Base-by-base conservation (phyloP, 345 rosid genomes). In the Ceriops decandra region DNA sequence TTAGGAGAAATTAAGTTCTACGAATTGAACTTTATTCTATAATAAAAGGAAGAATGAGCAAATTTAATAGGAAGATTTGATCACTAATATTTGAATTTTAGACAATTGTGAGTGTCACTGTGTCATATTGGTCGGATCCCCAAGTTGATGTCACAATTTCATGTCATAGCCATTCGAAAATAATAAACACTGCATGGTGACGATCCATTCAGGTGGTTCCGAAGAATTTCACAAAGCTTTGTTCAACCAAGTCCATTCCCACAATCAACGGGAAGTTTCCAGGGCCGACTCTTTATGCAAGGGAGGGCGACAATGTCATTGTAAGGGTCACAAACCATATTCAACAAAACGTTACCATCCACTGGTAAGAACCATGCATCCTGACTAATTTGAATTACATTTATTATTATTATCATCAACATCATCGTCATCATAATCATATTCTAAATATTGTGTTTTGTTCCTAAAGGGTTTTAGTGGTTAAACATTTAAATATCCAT, bases 261-360 rank as follows among this genome's bases (percentile, higher is more conserved):
- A 87, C 95, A 2, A 67, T 88, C 46, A 82, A 87, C 27, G 95
- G 92, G 30, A 78, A 80, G 71, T 84, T 85, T 68, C 97, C 95
- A 0, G 97, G 97, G 42, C 92, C 92, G 47, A 84, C 87, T 56
- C 81, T 90, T 56, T 77, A 84, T 46, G 92, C 92, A 20, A 85
- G 90, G 59, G 95, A 90, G 73, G 92, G 47, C 16, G 92, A 88
- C 54, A 85, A 74, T 70, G 85, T 88, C 67, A 67, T 87, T 17
- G 80, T 85, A 3, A 82, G 80, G 71, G 86, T 87, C 60, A 80
- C 81, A 58, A 88, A 88, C 80, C 80, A 81, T 68, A 87, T 85
- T 52, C 78, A 77, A 60, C 68, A 84, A 65, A 88, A 88, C 38
- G 70, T 90, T 62, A 84, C 95, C 57, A 82, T 88, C 60, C 97